Base-by-base conservation (phyloP, 2,329 filamentous ascomycete species). In the Ramichloridium luteum region DNA sequence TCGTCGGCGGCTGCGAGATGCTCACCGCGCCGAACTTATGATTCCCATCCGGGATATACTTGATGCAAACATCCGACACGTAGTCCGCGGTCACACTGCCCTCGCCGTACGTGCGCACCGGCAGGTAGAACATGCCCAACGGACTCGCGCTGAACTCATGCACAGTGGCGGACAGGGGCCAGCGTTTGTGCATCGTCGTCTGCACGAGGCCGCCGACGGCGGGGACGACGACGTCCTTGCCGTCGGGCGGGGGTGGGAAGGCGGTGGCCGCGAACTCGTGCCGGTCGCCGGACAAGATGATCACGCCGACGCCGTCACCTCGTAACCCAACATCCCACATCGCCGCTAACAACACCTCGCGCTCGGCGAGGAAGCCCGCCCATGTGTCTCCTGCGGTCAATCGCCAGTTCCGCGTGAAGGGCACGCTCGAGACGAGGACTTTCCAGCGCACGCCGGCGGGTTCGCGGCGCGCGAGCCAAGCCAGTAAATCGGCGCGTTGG, bases 321-420 rank as follows among this genome's bases (percentile, higher is more conserved):
- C 41, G 36, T 9, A 72, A 62, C n/a, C 82, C 77, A 1, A 80
- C 77, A 39, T 81, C 77, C 85, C 90, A 96, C 72, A 94, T 93
- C 2, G 83, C 81, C 54, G 93, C 80, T 10, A 98, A 74, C 15
- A 96, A 71, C 34, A 65, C 67, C 32, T 69, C 72, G 11, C 90
- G 77, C 62, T 98, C 90, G 29, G 68, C 61, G 2, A 94, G 66
- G 56, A 93, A 94, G 0, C 88, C 88, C 28, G 83, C 84, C 90
- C 90, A 98, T 0, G 90, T 96, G 52, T 98, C 90, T 39, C 77
- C 68, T 2, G 74, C 75, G 42, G 90, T 88, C 42, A 93, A 73
- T 14, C 75, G 79, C 88, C 90, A 98, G 57, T 98, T 98, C 61
- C 93, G 93, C 5, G 90, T 96, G 54, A 98, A 93, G 0, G 90